These are phyloP conservation scores for Ophiostoma quercus DNA, from an alignment of 2,329 filamentous ascomycete species.

Conservation along the genomic window DNA sequence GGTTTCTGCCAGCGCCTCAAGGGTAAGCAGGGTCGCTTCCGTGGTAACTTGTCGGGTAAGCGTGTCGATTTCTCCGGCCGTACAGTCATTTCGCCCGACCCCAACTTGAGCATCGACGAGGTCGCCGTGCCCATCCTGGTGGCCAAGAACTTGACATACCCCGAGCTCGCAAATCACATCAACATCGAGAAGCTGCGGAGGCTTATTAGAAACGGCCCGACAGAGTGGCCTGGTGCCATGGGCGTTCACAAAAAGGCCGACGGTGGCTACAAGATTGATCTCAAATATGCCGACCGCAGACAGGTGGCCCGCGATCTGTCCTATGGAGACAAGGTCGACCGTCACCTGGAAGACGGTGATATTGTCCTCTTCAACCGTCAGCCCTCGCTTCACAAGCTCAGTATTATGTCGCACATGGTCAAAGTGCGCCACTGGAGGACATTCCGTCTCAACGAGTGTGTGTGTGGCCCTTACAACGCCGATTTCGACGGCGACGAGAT, in stretches of 20 bases:
- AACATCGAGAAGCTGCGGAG: conserved; percentile 77
- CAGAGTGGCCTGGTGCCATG: conserved; percentile 74
- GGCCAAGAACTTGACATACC: conserved; percentile 95
- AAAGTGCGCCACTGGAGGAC: conserved; percentile 94
- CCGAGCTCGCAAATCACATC: conserved; percentile 76
- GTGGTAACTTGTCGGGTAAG: conserved; percentile 94
- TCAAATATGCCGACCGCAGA: conserved; percentile 69
- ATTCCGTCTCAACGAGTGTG: conserved; percentile 95
- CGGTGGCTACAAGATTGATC: conserved; percentile 61
- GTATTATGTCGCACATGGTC: conserved; percentile 92
- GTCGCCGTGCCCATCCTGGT: conserved; percentile 87
- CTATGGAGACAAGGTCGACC: conserved; percentile 84
- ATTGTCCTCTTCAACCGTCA: conserved; percentile 97
- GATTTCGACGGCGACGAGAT: conserved; percentile 99
- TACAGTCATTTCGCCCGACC: conserved; percentile 96
- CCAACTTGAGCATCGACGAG: conserved; percentile 87
- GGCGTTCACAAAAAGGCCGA: conserved; percentile 53
- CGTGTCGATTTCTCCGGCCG: conserved; percentile 97
- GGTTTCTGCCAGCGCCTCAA: conserved; percentile 95
- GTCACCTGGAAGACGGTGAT: conserved; percentile 91
- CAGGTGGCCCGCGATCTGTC: conserved; percentile 67
- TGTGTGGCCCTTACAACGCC: conserved; percentile 95
- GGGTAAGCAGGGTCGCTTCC: conserved; percentile 94
- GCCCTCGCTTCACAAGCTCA: conserved; percentile 94
- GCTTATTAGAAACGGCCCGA: conserved; percentile 69